Percentiles rank a stretch among this genome's conserved stretches.
phyloP scores from a whole-genome alignment of 768 basidiomycete genomes.

The Mycena venus region DNA sequence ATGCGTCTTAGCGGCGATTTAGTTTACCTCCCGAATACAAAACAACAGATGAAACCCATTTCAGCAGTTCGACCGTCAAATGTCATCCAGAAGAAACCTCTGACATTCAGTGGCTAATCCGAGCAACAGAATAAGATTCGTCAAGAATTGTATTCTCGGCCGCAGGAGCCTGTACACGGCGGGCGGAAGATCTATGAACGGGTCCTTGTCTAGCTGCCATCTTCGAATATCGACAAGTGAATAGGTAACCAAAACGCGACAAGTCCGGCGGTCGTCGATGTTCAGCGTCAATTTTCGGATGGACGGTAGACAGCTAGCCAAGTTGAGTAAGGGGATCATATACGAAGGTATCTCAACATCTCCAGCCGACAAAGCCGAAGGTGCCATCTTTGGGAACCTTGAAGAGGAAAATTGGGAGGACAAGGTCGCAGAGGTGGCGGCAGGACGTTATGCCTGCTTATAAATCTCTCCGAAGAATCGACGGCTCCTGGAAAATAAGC shows the following conservation, averaged over 20 bases:
- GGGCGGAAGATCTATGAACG: constrained; percentile 16
- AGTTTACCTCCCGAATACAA: too few species aligned
- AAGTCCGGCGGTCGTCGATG: constrained; percentile 24
- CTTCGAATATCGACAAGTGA: constrained; percentile 17
- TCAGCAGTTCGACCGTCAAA: too few species aligned
- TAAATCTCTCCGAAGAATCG: constrained; percentile 7
- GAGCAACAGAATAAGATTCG: too few species aligned
- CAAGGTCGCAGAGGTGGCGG: constrained; percentile 23
- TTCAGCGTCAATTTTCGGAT: constrained; percentile 5
- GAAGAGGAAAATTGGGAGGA: constrained; percentile 15
- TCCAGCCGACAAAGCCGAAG: not conserved
- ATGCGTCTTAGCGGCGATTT: too few species aligned
- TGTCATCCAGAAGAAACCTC: too few species aligned
- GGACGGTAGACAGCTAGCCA: constrained; percentile 7
- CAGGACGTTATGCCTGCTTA: constrained; percentile 12
- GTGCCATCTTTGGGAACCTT: not conserved
- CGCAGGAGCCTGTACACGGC: too few species aligned
- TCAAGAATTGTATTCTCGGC: too few species aligned
- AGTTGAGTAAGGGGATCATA: constrained; percentile 6
- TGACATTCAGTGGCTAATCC: too few species aligned
- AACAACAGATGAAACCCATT: too few species aligned
- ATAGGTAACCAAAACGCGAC: constrained; percentile 29
- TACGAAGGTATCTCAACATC: constrained; percentile 3
- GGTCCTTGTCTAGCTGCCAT: constrained; percentile 30
- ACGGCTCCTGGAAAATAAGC: constrained; percentile 18